A percentile compares a stretch with the other conserved stretches of the same genome.
phyloP scores from a whole-genome alignment of 352 stramenopile genomes.

The Phytophthora boehmeriae region DNA sequence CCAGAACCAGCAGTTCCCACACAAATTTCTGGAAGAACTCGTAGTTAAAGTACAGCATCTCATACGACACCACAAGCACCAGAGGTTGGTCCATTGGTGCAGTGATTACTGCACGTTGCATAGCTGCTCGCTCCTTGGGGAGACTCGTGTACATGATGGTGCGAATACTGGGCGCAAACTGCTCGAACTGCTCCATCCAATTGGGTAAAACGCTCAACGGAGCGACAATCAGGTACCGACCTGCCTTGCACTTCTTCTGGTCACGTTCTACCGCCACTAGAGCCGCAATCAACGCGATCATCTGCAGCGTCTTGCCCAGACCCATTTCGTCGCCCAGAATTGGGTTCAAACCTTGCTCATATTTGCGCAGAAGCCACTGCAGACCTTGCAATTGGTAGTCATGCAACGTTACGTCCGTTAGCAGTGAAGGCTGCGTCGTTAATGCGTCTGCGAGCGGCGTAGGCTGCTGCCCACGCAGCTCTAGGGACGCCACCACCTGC shows the following conservation, averaged over 20 bases:
- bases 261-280: conserved; percentile 32
- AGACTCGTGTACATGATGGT: conserved; percentile 61
- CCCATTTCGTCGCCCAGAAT: conserved; percentile 88
- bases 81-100: conserved; percentile 29
- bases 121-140: conserved; percentile 49
- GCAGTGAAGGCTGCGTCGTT: conserved; percentile 33
- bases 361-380: conserved; percentile 66
- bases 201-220: conserved; percentile 84
- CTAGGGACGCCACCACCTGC: conserved; percentile 42
- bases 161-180: conserved; percentile 62
- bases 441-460: conserved; percentile 22
- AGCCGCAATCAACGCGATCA: conserved; percentile 71
- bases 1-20: conserved; percentile 78
- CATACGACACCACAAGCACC: conserved; percentile 80
- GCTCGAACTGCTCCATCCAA: conserved; percentile 83
- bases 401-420: conserved; percentile 68
- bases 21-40: conserved; percentile 53
- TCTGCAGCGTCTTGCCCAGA: conserved; percentile 82
- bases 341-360: conserved; percentile 66
- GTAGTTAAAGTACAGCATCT: conserved; percentile 68
- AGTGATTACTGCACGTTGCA: conserved; percentile 26
- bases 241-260: conserved; percentile 5
- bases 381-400: conserved; percentile 74
- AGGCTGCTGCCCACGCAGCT: conserved; percentile 33
- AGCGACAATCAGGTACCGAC: conserved; percentile 62